phyloP scores from a whole-genome alignment of 805 yeast genomes.

The Metschnikowia borealis region DNA sequence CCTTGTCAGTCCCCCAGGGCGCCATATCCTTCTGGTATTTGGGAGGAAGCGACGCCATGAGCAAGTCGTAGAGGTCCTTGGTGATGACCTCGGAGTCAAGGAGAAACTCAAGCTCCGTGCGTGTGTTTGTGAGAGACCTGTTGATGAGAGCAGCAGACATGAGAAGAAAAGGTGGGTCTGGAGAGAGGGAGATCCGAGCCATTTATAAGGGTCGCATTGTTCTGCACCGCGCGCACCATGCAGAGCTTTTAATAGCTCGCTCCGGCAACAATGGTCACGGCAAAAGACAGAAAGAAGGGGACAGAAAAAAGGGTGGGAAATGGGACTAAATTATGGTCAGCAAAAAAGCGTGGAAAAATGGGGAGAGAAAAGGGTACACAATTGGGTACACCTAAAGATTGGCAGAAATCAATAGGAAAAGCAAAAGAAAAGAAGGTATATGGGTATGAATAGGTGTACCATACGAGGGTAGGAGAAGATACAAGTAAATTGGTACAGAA shows the following conservation, averaged over 20 bases:
- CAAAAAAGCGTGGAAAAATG: too few relatives aligned
- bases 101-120: slow-evolving; percentile 78
- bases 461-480: too few relatives aligned
- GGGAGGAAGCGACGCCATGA: slow-evolving; percentile 52
- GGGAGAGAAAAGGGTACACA: too few relatives aligned
- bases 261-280: not conserved
- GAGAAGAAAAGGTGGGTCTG: not conserved
- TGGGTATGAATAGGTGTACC: too few relatives aligned
- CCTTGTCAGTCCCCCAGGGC: slow-evolving; percentile 43
- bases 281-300: too few relatives aligned
- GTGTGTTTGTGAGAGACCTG: slow-evolving; percentile 70
- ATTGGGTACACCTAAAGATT: too few relatives aligned
- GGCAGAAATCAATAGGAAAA: too few relatives aligned
- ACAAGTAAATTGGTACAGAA: too few relatives aligned
- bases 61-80: slow-evolving; percentile 47
- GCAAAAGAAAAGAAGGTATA: too few relatives aligned
- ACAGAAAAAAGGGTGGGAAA: too few relatives aligned
- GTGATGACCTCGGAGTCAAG: slow-evolving; percentile 70
- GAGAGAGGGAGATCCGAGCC: not conserved
- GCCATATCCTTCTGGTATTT: slow-evolving; percentile 49
- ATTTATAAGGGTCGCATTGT: slow-evolving; percentile 1
- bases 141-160: slow-evolving; percentile 61
- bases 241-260: not conserved
- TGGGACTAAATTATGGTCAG: too few relatives aligned
- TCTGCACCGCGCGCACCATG: not conserved